phyloP scores from a whole-genome alignment of 2,329 filamentous ascomycete species.

The Volutella citrinella region DNA sequence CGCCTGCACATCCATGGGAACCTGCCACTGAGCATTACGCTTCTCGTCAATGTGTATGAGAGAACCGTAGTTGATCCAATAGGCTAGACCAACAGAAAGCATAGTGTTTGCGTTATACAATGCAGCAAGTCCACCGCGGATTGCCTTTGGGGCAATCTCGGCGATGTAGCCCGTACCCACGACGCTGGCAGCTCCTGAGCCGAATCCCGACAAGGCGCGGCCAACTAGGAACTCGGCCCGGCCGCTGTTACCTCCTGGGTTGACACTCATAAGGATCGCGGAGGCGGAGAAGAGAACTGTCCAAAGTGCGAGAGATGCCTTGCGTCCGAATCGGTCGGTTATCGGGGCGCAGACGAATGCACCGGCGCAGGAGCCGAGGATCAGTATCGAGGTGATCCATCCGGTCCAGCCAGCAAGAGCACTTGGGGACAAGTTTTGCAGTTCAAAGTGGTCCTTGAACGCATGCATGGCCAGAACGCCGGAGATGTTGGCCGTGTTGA shows the following conservation, averaged over 20 bases:
- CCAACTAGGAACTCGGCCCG: slow-evolving; percentile 6
- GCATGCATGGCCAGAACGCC: slow-evolving; percentile 8
- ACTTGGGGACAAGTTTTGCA: slow-evolving; percentile 1
- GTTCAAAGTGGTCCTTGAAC: slow-evolving; percentile 5
- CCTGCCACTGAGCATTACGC: slow-evolving; percentile 3
- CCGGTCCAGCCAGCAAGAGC: slow-evolving; percentile 6
- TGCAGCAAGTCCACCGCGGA: slow-evolving; percentile 6
- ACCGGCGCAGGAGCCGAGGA: slow-evolving; percentile 6
- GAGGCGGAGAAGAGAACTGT: slow-evolving; percentile 4
- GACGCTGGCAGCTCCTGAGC: slow-evolving; percentile 9
- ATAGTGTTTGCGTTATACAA: slow-evolving; percentile 10
- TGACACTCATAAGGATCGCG: slow-evolving; percentile 6
- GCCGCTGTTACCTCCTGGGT: slow-evolving; percentile 1
- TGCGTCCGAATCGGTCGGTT: slow-evolving; percentile 6
- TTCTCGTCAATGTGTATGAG: slow-evolving; percentile 2
- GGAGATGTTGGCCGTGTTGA: slow-evolving; percentile 10
- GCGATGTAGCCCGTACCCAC: slow-evolving; percentile 7
- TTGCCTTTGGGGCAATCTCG: slow-evolving; percentile 8
- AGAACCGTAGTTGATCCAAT: slow-evolving; percentile 11
- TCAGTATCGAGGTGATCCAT: slow-evolving; percentile 8
- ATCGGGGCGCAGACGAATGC: slow-evolving; percentile 7
- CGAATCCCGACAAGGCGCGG: slow-evolving; percentile 5
- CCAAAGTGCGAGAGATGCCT: slow-evolving; percentile 5
- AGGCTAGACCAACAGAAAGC: slow-evolving; percentile 8
- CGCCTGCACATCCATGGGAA: slow-evolving; percentile 4